Evolutionary conservation across 2,329 filamentous ascomycete species (phyloP).

Genomic region (Trichoderma koningiopsis): DNA sequence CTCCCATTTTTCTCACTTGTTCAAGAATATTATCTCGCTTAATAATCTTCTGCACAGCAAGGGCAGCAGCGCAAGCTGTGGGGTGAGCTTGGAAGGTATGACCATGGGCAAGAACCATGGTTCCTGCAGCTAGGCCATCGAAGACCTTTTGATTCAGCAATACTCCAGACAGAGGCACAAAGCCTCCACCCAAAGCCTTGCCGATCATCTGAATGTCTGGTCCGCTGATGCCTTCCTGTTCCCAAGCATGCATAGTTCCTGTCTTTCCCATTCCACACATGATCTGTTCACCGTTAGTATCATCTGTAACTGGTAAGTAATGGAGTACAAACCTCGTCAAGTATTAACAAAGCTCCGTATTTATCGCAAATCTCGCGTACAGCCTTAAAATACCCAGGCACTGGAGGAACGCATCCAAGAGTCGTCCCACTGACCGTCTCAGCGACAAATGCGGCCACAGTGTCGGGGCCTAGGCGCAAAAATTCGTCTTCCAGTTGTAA

Average conservation of each 20-base stretch:
- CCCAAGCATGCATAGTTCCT: slow-evolving; percentile 64
- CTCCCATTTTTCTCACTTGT: slow-evolving; percentile 50
- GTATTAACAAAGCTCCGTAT: slow-evolving; percentile 56
- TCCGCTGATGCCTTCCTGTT: slow-evolving; percentile 52
- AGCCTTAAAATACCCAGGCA: slow-evolving; percentile 54
- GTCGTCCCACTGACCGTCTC: not conserved
- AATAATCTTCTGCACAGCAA: slow-evolving; percentile 48
- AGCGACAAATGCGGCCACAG: not conserved
- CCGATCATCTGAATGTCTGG: slow-evolving; percentile 69
- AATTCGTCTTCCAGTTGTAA: not conserved
- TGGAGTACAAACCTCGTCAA: slow-evolving; percentile 54
- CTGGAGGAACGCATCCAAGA: slow-evolving; percentile 31
- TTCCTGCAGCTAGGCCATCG: not conserved
- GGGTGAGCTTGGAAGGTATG: slow-evolving; percentile 36
- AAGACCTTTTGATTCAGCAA: slow-evolving; percentile 28
- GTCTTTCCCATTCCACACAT: slow-evolving; percentile 70
- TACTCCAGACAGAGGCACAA: slow-evolving; percentile 37
- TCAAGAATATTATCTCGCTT: slow-evolving; percentile 57
- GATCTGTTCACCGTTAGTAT: not conserved
- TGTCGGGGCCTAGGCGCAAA: not conserved
- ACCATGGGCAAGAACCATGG: slow-evolving; percentile 30
- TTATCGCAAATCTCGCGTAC: slow-evolving; percentile 56
- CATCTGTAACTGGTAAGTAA: not conserved
- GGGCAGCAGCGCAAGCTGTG: slow-evolving; percentile 30
- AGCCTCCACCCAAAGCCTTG: slow-evolving; percentile 67